Conservation (phyloP, 2,329 filamentous ascomycete genomes). For the Sordariomycetes sp. region DNA sequence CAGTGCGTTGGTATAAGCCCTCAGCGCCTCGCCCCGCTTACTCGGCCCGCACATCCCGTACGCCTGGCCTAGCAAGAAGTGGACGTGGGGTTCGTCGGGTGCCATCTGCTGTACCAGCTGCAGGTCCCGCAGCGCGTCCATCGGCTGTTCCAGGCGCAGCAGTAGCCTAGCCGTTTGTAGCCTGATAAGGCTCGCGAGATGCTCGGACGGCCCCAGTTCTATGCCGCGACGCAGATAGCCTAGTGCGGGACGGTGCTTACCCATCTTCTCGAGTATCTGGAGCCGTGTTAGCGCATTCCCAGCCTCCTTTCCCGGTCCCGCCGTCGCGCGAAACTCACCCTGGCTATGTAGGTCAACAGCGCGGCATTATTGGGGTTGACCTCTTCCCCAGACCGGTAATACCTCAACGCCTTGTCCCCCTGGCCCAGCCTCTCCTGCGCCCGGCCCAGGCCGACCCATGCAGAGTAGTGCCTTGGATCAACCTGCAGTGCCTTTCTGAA, state of each 20-base stretch:
- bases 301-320: not conserved
- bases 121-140: conserved; percentile 5
- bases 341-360: conserved; percentile 12
- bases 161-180: conserved; percentile 5
- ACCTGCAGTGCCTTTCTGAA: conserved; percentile 10
- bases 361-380: conserved; percentile 11
- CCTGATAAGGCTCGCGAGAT: conserved; percentile 4
- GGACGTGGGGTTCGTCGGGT: conserved; percentile 4
- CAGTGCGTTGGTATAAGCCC: conserved; percentile 3
- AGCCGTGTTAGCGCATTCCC: not conserved
- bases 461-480: conserved; percentile 11
- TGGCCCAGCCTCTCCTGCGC: conserved; percentile 10
- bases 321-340: conserved; percentile 4
- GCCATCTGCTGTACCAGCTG: conserved; percentile 5
- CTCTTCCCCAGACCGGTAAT: conserved; percentile 10
- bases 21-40: conserved; percentile 4
- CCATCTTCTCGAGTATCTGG: conserved; percentile 8
- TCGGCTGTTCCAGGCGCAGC: conserved; percentile 5
- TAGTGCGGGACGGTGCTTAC: conserved; percentile 5
- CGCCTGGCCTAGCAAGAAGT: conserved; percentile 7
- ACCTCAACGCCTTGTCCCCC: conserved; percentile 8
- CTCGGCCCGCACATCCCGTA: conserved; percentile 4
- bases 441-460: conserved; percentile 11
- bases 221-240: conserved; percentile 5
- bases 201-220: conserved; percentile 4